Evolutionary conservation across 371 early-diverging fungal genomes (phyloP).

Genomic region (Rhizomucor pusillus): DNA sequence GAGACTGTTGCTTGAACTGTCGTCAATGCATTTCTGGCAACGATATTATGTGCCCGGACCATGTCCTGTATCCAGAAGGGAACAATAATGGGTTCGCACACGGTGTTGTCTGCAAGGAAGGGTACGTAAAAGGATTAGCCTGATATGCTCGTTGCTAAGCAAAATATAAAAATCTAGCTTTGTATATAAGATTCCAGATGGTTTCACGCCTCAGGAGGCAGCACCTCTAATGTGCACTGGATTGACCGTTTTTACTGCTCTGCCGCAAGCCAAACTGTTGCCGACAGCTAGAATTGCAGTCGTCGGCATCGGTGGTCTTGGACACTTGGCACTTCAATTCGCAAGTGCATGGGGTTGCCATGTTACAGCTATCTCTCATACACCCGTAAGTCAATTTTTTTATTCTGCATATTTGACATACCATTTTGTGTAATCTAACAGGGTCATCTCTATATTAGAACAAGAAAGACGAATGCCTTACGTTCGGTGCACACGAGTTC

Average conservation of each 20-base stretch:
- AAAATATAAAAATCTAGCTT: constrained; percentile 20
- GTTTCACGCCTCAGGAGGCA: constrained; percentile 45
- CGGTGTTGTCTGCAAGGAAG: constrained; percentile 43
- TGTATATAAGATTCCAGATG: constrained; percentile 52
- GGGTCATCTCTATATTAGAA: constrained; percentile 15
- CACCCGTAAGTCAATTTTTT: constrained; percentile 12
- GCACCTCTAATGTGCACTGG: constrained; percentile 70
- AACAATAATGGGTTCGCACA: constrained; percentile 47
- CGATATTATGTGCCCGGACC: constrained; percentile 40
- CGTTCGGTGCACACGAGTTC: constrained; percentile 67
- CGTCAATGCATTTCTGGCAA: constrained; percentile 39
- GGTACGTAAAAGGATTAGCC: constrained; percentile 11
- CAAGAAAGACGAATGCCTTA: constrained; percentile 64
- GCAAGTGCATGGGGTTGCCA: constrained; percentile 59
- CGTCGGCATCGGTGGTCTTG: constrained; percentile 71
- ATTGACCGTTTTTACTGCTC: constrained; percentile 56
- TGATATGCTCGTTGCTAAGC: neutral
- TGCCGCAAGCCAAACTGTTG: constrained; percentile 38
- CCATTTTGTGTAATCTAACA: too few species aligned
- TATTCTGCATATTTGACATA: neutral
- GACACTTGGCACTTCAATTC: constrained; percentile 68
- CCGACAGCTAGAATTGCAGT: constrained; percentile 62
- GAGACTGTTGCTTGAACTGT: constrained; percentile 44
- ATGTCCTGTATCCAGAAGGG: constrained; percentile 50
- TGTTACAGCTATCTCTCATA: constrained; percentile 40